Base-by-base conservation (phyloP, 768 basidiomycete genomes). In the Lepiota venenata region DNA sequence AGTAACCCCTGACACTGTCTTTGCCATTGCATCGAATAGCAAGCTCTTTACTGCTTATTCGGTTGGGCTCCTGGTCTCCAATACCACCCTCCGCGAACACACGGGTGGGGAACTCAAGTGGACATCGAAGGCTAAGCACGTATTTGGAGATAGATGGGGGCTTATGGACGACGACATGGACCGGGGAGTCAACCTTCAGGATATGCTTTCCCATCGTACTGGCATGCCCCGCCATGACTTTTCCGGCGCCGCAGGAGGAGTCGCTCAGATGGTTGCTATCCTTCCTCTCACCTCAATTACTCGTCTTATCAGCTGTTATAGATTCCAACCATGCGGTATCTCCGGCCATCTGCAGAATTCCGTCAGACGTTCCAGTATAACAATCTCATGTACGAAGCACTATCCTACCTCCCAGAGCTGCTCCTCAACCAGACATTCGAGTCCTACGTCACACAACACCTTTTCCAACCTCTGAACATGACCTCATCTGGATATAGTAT, bases 171-270 rank as follows among this genome's bases (percentile, higher is more conserved):
- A 70, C 7, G 64, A 72, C n/a, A 68, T 67, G 58, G 60, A 64
- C 55, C 57, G 61, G 39, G 69, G 64, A 5, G 69, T 70, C 0
- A 73, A 60, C 21, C 48, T 78, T 2, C 69, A 74, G 43, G 75
- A 78, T 60, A 71, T 76, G 65, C 58, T 75, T 0, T 70, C 70
- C 1, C 76, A 78, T 60, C 60, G 77, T 5, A 77, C 74, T 11
- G 77, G 75, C 0, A 55, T 78, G 63, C 77, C 76, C n/a, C 58
- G 75, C 11, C 77, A 78, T 49, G 75, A 77, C 59, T 70, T 58
- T 29, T 73, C 73, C 10, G 67, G 69, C 6, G 60, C 51, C 12
- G 44, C 62, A 32, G 73, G 71, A 4, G 66, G 69, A 3, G 61
- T 74, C 5, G 46, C 65, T 15, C 71, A 71, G 48, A 73, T 73